Percentiles rank a stretch among this genome's conserved stretches.
These are phyloP conservation scores for Pyricularia pennisetigena DNA, from an alignment of 2,329 filamentous ascomycete genomes.

Conservation along the genomic window DNA sequence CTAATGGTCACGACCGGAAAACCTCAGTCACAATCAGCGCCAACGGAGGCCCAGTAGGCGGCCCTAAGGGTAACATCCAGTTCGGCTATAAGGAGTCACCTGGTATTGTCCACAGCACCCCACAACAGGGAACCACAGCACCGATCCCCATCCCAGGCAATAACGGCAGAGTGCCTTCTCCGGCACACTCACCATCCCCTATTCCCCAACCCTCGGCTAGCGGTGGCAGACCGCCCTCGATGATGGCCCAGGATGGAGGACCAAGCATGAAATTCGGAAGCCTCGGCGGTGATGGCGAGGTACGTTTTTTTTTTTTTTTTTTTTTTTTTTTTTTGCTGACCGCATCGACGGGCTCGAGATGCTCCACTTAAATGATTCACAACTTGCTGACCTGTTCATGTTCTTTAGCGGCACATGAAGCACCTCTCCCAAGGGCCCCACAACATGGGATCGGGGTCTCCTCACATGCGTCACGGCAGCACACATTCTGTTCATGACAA, in stretches of 20 bases:
- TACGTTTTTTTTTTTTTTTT: slow-evolving; percentile 33
- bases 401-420: slow-evolving; percentile 55
- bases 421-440: slow-evolving; percentile 51
- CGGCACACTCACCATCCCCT: slow-evolving; percentile 80
- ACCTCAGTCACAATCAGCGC: slow-evolving; percentile 86
- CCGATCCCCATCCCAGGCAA: slow-evolving; percentile 54
- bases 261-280: slow-evolving; percentile 72
- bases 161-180: slow-evolving; percentile 64
- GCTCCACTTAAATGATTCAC: neutral
- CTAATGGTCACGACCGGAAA: slow-evolving; percentile 81
- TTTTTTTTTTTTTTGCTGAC: slow-evolving; percentile 4
- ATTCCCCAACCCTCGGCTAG: slow-evolving; percentile 81
- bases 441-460: slow-evolving; percentile 37
- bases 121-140: slow-evolving; percentile 43
- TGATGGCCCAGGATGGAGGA: slow-evolving; percentile 54
- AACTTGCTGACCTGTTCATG: slow-evolving; percentile 15
- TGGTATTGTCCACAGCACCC: slow-evolving; percentile 56
- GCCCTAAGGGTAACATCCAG: slow-evolving; percentile 58
- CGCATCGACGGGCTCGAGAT: neutral
- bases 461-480: slow-evolving; percentile 77
- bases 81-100: slow-evolving; percentile 73
- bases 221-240: slow-evolving; percentile 77
- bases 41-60: slow-evolving; percentile 57
- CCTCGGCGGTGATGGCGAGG: slow-evolving; percentile 70
- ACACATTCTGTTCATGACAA: slow-evolving; percentile 74